A percentile compares a stretch with the other conserved stretches of the same genome.
Conservation (phyloP, 805 yeast species). For the Ogataea wickerhamii region DNA sequence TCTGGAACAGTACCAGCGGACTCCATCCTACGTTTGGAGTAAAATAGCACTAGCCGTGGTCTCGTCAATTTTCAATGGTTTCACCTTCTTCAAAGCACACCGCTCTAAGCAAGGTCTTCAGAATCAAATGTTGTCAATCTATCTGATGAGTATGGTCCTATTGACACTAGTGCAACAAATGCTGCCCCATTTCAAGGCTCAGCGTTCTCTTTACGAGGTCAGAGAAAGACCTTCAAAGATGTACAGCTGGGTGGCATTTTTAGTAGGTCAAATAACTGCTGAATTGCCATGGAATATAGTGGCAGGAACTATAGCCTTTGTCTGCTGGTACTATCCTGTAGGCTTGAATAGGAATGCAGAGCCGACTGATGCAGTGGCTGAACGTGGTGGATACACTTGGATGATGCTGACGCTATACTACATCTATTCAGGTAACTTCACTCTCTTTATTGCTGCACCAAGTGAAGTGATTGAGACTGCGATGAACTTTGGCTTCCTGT, state of each 20-base stretch:
- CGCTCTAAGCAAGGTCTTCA: slow-evolving; percentile 57
- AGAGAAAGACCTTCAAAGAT: slow-evolving; percentile 69
- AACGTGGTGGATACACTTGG: slow-evolving; percentile 39
- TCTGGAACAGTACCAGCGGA: slow-evolving; percentile 40
- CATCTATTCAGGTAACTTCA: slow-evolving; percentile 40
- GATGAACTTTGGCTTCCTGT: slow-evolving; percentile 46
- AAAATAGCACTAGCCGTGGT: slow-evolving; percentile 38
- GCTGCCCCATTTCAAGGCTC: slow-evolving; percentile 50
- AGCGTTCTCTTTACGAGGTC: slow-evolving; percentile 62
- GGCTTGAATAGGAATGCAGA: slow-evolving; percentile 28
- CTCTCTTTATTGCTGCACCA: slow-evolving; percentile 49
- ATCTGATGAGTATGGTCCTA: slow-evolving; percentile 51
- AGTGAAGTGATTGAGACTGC: slow-evolving; percentile 63
- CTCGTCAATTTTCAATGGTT: slow-evolving; percentile 45
- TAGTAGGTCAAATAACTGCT: slow-evolving; percentile 47
- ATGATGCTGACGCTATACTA: slow-evolving; percentile 19
- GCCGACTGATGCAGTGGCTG: slow-evolving; percentile 38
- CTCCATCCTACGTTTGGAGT: slow-evolving; percentile 44
- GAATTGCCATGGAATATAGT: slow-evolving; percentile 60
- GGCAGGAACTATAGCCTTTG: slow-evolving; percentile 44
- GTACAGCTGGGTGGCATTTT: slow-evolving; percentile 61
- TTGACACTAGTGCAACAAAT: slow-evolving; percentile 60
- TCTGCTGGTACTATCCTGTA: slow-evolving; percentile 34
- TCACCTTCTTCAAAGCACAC: slow-evolving; percentile 60
- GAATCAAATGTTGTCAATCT: slow-evolving; percentile 53